Conservation (phyloP, 257 asterid species). For the Ocimum tenuiflorum region DNA sequence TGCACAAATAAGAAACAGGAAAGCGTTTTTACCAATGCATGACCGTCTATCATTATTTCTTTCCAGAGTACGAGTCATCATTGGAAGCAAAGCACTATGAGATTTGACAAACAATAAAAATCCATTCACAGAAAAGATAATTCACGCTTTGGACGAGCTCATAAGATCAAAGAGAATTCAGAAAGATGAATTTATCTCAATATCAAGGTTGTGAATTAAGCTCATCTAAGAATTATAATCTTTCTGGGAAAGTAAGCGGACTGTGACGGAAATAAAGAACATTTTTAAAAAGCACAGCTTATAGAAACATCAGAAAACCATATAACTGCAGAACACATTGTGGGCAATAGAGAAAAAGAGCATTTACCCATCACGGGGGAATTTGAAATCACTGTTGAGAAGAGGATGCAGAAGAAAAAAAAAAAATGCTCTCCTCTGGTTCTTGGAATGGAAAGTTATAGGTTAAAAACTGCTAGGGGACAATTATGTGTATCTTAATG, state of each 20-base stretch:
- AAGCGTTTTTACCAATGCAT: neutral
- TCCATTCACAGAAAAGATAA: neutral
- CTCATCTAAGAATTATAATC: neutral
- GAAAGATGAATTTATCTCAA: neutral
- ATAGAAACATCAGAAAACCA: too few species aligned
- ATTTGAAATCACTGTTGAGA: too few species aligned
- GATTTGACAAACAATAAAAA: neutral
- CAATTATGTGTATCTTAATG: too few species aligned
- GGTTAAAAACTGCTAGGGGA: too few species aligned
- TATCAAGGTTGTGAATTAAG: neutral
- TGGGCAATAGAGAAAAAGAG: too few species aligned
- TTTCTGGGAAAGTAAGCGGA: neutral
- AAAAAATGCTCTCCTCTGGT: too few species aligned
- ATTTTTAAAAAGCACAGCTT: neutral
- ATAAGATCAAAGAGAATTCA: too few species aligned
- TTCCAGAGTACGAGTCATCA: neutral
- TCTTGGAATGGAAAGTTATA: too few species aligned
- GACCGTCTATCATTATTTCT: neutral
- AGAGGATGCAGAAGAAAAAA: too few species aligned
- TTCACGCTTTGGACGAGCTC: neutral
- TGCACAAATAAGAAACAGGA: conserved; percentile 14
- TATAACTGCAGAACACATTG: too few species aligned
- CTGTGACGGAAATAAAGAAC: neutral
- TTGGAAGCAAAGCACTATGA: neutral
- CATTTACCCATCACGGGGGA: too few species aligned